Base-by-base conservation (phyloP, 73 alveolate species). In the Urostyla sp. region DNA sequence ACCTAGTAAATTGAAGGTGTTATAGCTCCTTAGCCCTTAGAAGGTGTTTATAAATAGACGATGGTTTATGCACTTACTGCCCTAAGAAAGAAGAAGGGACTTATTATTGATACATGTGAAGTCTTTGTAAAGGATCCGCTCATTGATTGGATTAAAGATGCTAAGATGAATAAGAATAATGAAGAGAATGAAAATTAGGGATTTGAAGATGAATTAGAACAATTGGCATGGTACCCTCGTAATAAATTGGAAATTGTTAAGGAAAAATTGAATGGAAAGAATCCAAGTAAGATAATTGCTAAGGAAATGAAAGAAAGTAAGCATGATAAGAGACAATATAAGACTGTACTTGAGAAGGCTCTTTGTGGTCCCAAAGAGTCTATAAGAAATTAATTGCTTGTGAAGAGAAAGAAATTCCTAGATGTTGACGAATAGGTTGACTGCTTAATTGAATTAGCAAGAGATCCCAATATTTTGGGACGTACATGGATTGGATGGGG, bases 401-500 rank as follows among this genome's bases (percentile, higher is more conserved):
- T 31, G 21, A n/a, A 43, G 75, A 51, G 72, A 56, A 58, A 36
- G 52, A 31, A 49, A 35, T 38, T 38, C 32, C 89, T 95, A 51
- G 93, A 81, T 43, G 99, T 95, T 18, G 98, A 90, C 43, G 90
- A 91, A 59, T 97, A 94, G 76, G 98, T 97, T 1, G 99, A 97
- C 61, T 89, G 96, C 82, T 72, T 97, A 49, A 94, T 95, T 35
- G 99, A 97, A 60, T 89, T 84, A 58, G 98, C 99, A 0, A 83
- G 95, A 27, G 99, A 97, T 83, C 99, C 99, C 46, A 92, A 97
- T 78, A 94, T 94, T 56, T 84, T 94, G 15, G 99, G 99, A 54
- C 89, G 99, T 84, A 85, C 95, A 54, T 97, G 99, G 99, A 87
- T 95, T 1, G 99, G 98, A 28, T 97, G 99, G 99, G 59, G 94